Percentiles rank a stretch among this genome's conserved stretches.
Conservation (phyloP, 352 stramenopile genomes). For the Globisporangium nodosum region DNA sequence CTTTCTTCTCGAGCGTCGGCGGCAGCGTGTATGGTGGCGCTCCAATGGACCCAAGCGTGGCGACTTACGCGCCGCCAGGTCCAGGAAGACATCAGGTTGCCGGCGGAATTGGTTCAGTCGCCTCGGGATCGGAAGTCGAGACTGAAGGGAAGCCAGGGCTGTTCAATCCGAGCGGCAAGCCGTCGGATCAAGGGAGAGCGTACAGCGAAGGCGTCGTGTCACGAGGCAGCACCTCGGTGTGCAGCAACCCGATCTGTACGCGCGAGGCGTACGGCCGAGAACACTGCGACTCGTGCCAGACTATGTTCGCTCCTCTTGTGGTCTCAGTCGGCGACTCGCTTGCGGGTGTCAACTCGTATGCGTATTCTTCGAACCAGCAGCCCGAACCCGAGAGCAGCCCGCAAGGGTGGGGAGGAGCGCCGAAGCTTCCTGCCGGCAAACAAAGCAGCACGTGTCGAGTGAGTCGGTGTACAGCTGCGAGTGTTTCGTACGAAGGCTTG, state of each 20-base stretch:
- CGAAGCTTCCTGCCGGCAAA: constrained; percentile 3
- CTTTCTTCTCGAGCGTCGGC: constrained; percentile 2
- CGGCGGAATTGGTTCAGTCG: background rate
- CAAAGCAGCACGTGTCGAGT: constrained; percentile 31
- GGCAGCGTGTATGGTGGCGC: background rate
- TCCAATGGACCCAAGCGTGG: constrained; percentile 3
- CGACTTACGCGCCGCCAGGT: background rate
- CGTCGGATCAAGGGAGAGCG: constrained; percentile 4
- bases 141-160: constrained; percentile 25
- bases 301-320: constrained; percentile 47
- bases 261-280: constrained; percentile 46
- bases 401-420: constrained; percentile 8
- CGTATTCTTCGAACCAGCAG: constrained; percentile 15
- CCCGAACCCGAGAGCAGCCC: constrained; percentile 15
- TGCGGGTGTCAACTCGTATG: constrained; percentile 13
- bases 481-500: constrained; percentile 25
- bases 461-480: constrained; percentile 23
- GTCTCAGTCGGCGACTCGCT: constrained; percentile 32
- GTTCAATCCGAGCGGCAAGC: constrained; percentile 18
- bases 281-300: constrained; percentile 58
- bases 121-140: constrained; percentile 10
- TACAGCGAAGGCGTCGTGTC: constrained; percentile 11
- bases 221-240: constrained; percentile 10
- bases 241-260: constrained; percentile 54
- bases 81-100: background rate